Evolutionary conservation across 352 stramenopile species (phyloP).

Genomic region (Globisporangium carolinianum): DNA sequence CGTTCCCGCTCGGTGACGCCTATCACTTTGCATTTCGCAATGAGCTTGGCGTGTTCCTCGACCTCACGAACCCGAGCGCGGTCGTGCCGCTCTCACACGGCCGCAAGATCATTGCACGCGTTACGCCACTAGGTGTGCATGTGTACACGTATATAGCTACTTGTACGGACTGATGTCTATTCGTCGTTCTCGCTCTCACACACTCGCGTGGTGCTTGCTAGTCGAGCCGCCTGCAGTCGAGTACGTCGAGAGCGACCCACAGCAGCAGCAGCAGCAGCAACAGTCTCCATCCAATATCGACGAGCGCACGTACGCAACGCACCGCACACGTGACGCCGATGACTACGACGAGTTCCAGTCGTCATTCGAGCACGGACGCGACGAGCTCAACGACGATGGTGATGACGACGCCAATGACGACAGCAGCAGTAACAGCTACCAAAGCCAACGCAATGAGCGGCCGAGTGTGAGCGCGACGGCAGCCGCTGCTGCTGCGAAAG

Average conservation of each 20-base stretch:
- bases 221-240: constrained; percentile 38
- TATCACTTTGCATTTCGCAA: constrained; percentile 80
- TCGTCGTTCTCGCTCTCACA: neutral
- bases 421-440: constrained; percentile 14
- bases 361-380: constrained; percentile 32
- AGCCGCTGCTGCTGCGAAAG: constrained; percentile 32
- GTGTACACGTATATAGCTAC: neutral
- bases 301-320: constrained; percentile 4
- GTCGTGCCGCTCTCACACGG: constrained; percentile 49
- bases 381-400: neutral
- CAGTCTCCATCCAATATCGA: neutral
- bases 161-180: neutral
- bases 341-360: constrained; percentile 60
- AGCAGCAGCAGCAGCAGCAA: neutral
- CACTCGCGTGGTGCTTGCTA: constrained; percentile 1
- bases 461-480: constrained; percentile 23
- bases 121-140: constrained; percentile 42
- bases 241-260: constrained; percentile 17
- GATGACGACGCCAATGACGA: neutral
- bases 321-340: constrained; percentile 15
- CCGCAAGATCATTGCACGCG: constrained; percentile 61
- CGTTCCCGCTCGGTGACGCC: constrained; percentile 58
- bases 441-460: constrained; percentile 7
- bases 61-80: constrained; percentile 63
- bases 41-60: constrained; percentile 54